Evolutionary conservation across 2,329 filamentous ascomycete species (phyloP), one percentile per base, ranked within the genome.

Genomic region (Nigrospora sphaerica): DNA sequence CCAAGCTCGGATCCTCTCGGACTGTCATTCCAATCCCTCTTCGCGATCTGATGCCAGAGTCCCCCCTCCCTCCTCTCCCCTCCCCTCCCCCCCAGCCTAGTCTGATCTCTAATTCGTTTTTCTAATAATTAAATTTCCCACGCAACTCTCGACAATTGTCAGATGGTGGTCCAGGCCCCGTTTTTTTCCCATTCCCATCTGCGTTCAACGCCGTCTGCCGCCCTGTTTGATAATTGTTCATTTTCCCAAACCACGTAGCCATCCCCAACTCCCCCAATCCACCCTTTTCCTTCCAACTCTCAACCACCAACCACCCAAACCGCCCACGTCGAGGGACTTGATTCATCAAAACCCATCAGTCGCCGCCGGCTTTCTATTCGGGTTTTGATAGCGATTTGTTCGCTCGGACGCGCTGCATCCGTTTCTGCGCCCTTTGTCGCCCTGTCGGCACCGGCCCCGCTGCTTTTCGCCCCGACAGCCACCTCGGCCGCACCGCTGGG

Each of bases 171-270:
- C 56, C 57, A 49, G 53, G 71, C 70, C 71, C 71, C 71, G 68
- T 67, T 74, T 74, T 74, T 73, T 62, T 62, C 60, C 49, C 42
- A 35, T 44, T 37, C 35, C 18, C 23, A 28, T 60, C 57, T 55
- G 55, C 48, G 52, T 62, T 54, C 47, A 49, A 44, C 45, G 36
- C 45, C 45, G 41, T 48, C 44, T 44, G 55, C 60, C 62, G 64
- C 60, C 64, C 62, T 65, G 66, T 67, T 66, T 67, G 65, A 64
- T 61, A 67, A 65, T 69, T 66, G 66, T 56, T 64, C 65, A 62
- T 64, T 64, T 55, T 57, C 62, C 61, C 62, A 67, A 70, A 74
- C 72, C 72, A 67, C 64, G 69, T 70, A 73, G 68, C 68, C 70
- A 74, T 77, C 72, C 70, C 72, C 70, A 67, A 61, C 57, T 53